Conservation (phyloP, 2,329 filamentous ascomycete genomes). For the Colletotrichum musicola region DNA sequence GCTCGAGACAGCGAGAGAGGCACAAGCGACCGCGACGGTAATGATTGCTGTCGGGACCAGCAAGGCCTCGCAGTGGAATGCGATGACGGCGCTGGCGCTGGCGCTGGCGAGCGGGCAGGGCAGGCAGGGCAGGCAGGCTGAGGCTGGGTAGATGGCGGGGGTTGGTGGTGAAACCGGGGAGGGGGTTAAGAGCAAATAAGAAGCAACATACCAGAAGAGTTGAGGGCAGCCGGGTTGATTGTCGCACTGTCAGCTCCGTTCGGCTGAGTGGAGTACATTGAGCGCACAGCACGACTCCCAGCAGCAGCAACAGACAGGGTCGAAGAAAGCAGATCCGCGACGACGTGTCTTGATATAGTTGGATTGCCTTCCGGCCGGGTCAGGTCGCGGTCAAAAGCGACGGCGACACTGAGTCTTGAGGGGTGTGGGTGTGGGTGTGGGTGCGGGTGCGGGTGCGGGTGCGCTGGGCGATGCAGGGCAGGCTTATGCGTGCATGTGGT, state of each 20-base stretch:
- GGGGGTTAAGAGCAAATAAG: constrained; percentile 43
- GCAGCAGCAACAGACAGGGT: constrained; percentile 50
- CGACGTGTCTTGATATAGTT: constrained; percentile 74
- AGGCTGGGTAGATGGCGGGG: constrained; percentile 33
- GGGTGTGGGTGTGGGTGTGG: constrained; percentile 46
- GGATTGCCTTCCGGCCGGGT: constrained; percentile 54
- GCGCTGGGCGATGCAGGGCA: constrained; percentile 58
- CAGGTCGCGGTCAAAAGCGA: constrained; percentile 49
- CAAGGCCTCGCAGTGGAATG: constrained; percentile 35
- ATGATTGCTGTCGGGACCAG: constrained; percentile 16
- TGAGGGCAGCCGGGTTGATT: constrained; percentile 91
- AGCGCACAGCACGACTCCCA: constrained; percentile 47
- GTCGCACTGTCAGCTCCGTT: constrained; percentile 87
- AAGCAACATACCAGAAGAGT: constrained; percentile 76
- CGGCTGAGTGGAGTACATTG: constrained; percentile 72
- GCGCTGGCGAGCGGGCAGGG: constrained; percentile 21
- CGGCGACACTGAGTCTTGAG: constrained; percentile 46
- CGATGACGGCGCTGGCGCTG: constrained; percentile 38
- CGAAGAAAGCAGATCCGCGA: constrained; percentile 59
- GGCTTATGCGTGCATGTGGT: constrained; percentile 64
- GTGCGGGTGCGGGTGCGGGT: constrained; percentile 51
- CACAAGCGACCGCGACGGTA: constrained; percentile 25
- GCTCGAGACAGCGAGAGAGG: constrained; percentile 11
- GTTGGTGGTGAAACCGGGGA: constrained; percentile 21
- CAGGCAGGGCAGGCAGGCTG: constrained; percentile 9